These are phyloP conservation scores for Alternaria novae-zelandiae DNA, from an alignment of 2,329 filamentous ascomycete genomes.

Conservation along the genomic window DNA sequence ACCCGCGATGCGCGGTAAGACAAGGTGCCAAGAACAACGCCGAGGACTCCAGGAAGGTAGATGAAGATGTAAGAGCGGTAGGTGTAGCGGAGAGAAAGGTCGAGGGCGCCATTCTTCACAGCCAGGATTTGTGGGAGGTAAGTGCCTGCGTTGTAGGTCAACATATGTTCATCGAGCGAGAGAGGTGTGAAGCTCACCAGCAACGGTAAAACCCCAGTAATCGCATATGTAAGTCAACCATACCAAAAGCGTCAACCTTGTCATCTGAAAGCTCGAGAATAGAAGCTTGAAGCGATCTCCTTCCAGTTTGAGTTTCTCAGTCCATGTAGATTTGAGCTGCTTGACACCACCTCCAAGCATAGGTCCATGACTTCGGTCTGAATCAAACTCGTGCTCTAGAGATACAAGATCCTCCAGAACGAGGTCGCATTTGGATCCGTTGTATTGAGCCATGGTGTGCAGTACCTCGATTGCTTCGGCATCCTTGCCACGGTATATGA, in stretches of 20 bases:
- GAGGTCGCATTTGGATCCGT: conserved; percentile 45
- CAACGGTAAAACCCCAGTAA: conserved; percentile 58
- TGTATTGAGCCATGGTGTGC: conserved; percentile 53
- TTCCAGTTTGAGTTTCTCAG: conserved; percentile 49
- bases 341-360: conserved; percentile 42
- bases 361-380: conserved; percentile 21
- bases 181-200: conserved; percentile 36
- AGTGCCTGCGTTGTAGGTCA: conserved; percentile 42
- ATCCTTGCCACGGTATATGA: conserved; percentile 61
- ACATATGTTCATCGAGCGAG: neutral
- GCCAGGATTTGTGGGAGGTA: conserved; percentile 60
- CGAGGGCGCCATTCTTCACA: conserved; percentile 57
- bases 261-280: conserved; percentile 52
- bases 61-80: conserved; percentile 63
- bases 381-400: conserved; percentile 41
- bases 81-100: conserved; percentile 54
- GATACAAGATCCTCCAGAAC: conserved; percentile 46
- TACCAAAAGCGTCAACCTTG: conserved; percentile 55
- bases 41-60: conserved; percentile 60
- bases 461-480: conserved; percentile 57
- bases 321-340: conserved; percentile 38
- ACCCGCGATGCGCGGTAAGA: conserved; percentile 55
- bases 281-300: conserved; percentile 53
- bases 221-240: conserved; percentile 61
- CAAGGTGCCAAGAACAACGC: conserved; percentile 56